Evolutionary conservation across 495 filamentous ascomycete genomes (phyloP).

Genomic region (Tricharina praecox): DNA sequence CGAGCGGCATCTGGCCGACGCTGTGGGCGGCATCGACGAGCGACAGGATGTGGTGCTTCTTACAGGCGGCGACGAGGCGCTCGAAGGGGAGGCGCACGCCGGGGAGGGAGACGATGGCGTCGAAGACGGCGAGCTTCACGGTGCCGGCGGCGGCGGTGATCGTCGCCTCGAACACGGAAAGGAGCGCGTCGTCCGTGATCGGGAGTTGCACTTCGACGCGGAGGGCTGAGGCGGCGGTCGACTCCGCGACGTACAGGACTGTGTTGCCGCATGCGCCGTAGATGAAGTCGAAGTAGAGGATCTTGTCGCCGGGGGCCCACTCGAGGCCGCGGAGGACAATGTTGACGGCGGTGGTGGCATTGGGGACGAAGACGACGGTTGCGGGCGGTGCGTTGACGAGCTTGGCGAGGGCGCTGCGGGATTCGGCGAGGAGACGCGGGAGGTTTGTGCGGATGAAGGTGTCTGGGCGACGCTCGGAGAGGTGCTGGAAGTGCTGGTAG

Average conservation of each 20-base stretch:
- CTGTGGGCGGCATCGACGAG: constrained; percentile 47
- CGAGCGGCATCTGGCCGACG: constrained; percentile 55
- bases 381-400: constrained; percentile 44
- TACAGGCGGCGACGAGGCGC: constrained; percentile 41
- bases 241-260: constrained; percentile 51
- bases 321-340: constrained; percentile 57
- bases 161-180: constrained; percentile 29
- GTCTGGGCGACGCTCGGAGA: constrained; percentile 50
- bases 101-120: constrained; percentile 57
- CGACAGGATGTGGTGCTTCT: constrained; percentile 40
- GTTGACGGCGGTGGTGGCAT: constrained; percentile 66
- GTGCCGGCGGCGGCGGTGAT: constrained; percentile 28
- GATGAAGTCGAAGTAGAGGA: constrained; percentile 54
- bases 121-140: constrained; percentile 52
- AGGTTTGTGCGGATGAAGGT: constrained; percentile 51
- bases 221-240: constrained; percentile 27
- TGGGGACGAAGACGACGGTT: constrained; percentile 60
- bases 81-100: constrained; percentile 70
- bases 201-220: constrained; percentile 36
- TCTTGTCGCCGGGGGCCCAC: constrained; percentile 42
- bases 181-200: constrained; percentile 34
- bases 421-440: constrained; percentile 41
- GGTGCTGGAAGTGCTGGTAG: constrained; percentile 41
- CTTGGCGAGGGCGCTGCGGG: constrained; percentile 44
- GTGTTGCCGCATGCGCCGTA: constrained; percentile 62